A percentile compares a stretch with the other conserved stretches of the same genome.
Evolutionary conservation across 208 protist species (phyloP).

Genomic region (Leishmania tarentolae): DNA sequence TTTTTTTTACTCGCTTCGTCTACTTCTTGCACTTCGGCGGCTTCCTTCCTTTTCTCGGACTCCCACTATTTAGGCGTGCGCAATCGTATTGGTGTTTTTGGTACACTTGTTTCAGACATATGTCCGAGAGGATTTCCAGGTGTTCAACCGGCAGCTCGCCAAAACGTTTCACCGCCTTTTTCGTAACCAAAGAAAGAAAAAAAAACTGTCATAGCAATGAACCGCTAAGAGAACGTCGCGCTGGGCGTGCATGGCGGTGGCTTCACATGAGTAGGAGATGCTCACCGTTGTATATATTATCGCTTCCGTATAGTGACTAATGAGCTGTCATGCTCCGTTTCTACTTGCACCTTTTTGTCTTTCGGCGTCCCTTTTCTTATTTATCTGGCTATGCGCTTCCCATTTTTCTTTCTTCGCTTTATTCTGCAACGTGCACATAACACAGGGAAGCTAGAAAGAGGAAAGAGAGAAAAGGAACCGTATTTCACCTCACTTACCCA

Average conservation of each 20-base stretch:
- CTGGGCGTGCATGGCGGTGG: neutral
- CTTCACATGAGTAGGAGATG: neutral
- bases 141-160: neutral
- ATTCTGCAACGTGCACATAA: neutral
- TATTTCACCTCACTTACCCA: slow-evolving; percentile 1
- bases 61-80: neutral
- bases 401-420: neutral
- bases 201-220: neutral
- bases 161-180: neutral
- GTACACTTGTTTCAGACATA: neutral
- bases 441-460: neutral
- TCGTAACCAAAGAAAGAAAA: neutral
- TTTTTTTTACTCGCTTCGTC: slow-evolving; percentile 9
- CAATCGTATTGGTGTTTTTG: neutral
- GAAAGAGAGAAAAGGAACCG: neutral
- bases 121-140: neutral
- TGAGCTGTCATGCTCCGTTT: neutral
- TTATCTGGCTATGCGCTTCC: neutral
- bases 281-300: neutral
- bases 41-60: neutral
- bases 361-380: neutral
- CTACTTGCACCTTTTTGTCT: slow-evolving; percentile 5
- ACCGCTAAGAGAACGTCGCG: neutral
- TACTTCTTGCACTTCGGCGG: slow-evolving; percentile 4
- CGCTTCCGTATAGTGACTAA: neutral